phyloP scores from a whole-genome alignment of 208 protist genomes.

The Acanthamoeba castellanii region DNA sequence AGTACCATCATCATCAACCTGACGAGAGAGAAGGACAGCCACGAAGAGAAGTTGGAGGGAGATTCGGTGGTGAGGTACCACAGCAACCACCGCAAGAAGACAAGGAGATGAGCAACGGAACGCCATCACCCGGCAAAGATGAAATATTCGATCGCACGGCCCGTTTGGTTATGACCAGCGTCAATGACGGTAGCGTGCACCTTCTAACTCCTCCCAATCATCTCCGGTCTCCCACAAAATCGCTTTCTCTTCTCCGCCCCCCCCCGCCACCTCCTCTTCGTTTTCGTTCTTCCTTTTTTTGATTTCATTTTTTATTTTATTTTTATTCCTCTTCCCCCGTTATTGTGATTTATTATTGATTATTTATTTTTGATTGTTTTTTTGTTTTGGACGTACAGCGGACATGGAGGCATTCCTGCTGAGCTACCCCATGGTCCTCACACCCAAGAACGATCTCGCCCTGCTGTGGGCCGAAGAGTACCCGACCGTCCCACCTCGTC shows the following conservation, averaged over 20 bases:
- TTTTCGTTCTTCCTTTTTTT: neutral
- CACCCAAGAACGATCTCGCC: slow-evolving; percentile 1
- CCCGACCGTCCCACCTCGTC: neutral
- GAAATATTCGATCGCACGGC: slow-evolving; percentile 4
- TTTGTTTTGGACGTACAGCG: no score
- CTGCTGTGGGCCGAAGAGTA: neutral
- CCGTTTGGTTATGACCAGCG: neutral
- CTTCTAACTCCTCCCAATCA: neutral
- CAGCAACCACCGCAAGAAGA: no score
- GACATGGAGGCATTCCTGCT: slow-evolving; percentile 45
- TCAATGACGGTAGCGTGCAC: neutral
- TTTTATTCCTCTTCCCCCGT: no score
- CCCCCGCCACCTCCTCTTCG: neutral
- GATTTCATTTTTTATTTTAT: no score
- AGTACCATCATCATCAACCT: no score
- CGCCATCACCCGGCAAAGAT: neutral
- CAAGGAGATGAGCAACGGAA: no score
- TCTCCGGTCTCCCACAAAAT: neutral
- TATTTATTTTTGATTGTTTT: no score
- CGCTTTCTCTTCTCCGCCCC: neutral
- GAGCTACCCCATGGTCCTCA: slow-evolving; percentile 37
- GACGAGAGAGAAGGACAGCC: no score
- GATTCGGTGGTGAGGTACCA: no score
- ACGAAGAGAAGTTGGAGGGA: no score
- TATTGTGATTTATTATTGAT: no score